Evolutionary conservation across 805 yeast genomes (phyloP).

Genomic region (Pichia thaimueangensis): DNA sequence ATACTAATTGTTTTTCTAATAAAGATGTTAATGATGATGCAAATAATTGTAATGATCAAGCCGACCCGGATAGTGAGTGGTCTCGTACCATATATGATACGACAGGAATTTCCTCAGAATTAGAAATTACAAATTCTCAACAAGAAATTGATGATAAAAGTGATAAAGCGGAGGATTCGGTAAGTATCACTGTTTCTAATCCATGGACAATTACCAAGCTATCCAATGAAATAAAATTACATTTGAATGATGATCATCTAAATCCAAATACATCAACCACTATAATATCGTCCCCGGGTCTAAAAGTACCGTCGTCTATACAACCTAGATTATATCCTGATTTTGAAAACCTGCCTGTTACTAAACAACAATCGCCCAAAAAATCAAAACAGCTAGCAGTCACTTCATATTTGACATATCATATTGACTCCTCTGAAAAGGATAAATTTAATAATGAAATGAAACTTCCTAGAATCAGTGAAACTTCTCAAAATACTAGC

Average conservation of each 20-base stretch:
- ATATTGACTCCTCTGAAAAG: neutral
- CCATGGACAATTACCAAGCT: too few species aligned
- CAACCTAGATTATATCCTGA: too few species aligned
- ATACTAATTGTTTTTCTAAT: neutral
- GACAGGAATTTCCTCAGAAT: neutral
- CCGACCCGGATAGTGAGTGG: conserved; percentile 12
- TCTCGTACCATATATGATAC: conserved; percentile 14
- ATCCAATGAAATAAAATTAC: too few species aligned
- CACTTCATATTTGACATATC: conserved; percentile 5
- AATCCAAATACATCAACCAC: too few species aligned
- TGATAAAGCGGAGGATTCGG: neutral
- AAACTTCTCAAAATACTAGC: conserved; percentile 9
- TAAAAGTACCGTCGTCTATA: too few species aligned
- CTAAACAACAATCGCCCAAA: neutral
- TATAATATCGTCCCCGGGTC: too few species aligned
- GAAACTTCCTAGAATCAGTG: conserved; percentile 1
- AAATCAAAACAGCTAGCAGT: conserved; percentile 1
- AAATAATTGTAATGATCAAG: neutral
- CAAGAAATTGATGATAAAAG: neutral
- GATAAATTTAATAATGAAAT: neutral
- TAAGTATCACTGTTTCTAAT: conserved; percentile 20
- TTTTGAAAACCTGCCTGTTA: too few species aligned
- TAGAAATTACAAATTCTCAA: neutral
- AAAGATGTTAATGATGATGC: neutral
- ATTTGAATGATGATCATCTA: too few species aligned